These are phyloP conservation scores for Myochromella boudieri DNA, from an alignment of 768 basidiomycete genomes.

Conservation along the genomic window DNA sequence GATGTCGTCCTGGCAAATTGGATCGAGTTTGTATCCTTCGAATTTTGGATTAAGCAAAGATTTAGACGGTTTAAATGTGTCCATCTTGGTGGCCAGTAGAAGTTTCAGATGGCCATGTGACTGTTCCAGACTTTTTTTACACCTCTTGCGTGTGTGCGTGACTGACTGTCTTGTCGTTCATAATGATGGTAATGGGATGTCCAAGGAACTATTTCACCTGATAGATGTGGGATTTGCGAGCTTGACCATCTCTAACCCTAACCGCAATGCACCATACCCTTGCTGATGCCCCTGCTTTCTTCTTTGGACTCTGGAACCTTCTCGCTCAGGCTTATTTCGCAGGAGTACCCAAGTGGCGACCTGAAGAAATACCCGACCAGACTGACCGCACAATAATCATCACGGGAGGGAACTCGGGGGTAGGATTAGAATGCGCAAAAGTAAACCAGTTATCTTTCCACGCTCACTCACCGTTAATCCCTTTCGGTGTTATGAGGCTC, in stretches of 20 bases:
- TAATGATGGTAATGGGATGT: no score
- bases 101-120: background rate
- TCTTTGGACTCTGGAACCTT: background rate
- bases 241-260: no score
- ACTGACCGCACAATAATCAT: slow-evolving; percentile 42
- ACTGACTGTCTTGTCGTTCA: no score
- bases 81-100: slow-evolving; percentile 26
- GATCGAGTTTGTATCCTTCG: slow-evolving; percentile 77
- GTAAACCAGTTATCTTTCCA: slow-evolving; percentile 28
- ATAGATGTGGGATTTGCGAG: no score
- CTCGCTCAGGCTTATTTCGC: slow-evolving; percentile 7
- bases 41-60: slow-evolving; percentile 77
- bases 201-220: no score
- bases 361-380: slow-evolving; percentile 51
- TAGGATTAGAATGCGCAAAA: slow-evolving; percentile 63
- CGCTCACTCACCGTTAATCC: background rate
- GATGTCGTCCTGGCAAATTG: slow-evolving; percentile 55
- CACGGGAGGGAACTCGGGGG: slow-evolving; percentile 42
- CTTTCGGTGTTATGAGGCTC: slow-evolving; percentile 35
- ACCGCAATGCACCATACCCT: slow-evolving; percentile 4
- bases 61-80: slow-evolving; percentile 44
- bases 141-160: background rate
- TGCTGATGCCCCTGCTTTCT: slow-evolving; percentile 1
- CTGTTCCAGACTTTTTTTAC: background rate
- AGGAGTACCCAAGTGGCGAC: slow-evolving; percentile 7